Evolutionary conservation across 148 eudicot species (phyloP), one percentile per base, ranked within the genome.

Genomic region (Rhododendron molle): DNA sequence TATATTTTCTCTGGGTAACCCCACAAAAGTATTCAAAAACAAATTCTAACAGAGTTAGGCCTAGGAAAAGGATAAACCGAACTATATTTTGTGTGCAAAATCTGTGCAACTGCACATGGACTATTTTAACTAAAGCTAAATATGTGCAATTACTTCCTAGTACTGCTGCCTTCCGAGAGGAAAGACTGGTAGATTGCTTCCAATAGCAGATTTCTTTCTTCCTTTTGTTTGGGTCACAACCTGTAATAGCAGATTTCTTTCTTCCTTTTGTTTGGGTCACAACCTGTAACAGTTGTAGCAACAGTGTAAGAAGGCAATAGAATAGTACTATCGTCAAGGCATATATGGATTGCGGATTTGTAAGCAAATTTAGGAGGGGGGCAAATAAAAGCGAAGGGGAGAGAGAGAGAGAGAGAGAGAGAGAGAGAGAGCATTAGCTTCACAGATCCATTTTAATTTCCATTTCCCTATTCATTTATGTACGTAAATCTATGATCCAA

Each of bases 211-310:
- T 80, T 88, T 91, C 52, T 74, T 7, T 38, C 46, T 74, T 74
- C 46, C 14, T 73, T 34, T 34, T 73, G 44, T 32, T 26, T 26
- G 8, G 8, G 23, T 83, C 90, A 65, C 86, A 36, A 54, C 91
- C 95, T 93, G 91, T 83, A 85, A 50, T 7, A 44, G 62, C n/a
- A n/a, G n/a, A 76, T 80, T 88, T 91, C 52, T 74, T 7, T 38
- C 46, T 74, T 74, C 46, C 14, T 73, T 34, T 34, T 73, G 44
- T 32, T 26, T 26, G 8, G 8, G 23, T 83, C 90, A 65, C 86
- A 36, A 54, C 91, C 95, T 93, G 91, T 83, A 85, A 50, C 14
- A 44, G 62, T 65, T 23, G 56, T 30, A 43, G 52, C 50, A 60
- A 81, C 34, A 40, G 12, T 13, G 74, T 58, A 13, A 81, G 12